Evolutionary conservation across 345 rosid species (phyloP), one percentile per base, ranked within the genome.

Genomic region (Lumnitzera racemosa): DNA sequence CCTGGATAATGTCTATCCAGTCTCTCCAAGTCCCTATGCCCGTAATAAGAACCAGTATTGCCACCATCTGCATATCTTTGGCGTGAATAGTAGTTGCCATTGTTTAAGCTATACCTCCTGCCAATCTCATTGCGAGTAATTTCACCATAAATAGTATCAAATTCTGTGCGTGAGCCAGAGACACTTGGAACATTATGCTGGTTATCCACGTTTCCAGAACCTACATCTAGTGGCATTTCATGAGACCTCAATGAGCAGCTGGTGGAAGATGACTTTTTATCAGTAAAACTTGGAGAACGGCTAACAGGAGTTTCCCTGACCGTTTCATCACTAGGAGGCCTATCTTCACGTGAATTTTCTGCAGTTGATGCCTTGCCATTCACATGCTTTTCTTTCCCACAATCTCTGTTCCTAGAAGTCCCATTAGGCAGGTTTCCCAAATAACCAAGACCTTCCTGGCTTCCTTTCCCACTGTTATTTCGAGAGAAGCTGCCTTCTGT

Each of bases 51-150:
- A n/a, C 15, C 55, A 29, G 61, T 12, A 43, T 49, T 60, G 55
- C 43, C 65, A 64, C 65, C 65, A 49, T 64, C 61, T 2, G 70
- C 59, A 51, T 49, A 53, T 58, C 79, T 70, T 53, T 47, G 69
- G 57, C 27, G 61, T 11, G 61, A 9, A 64, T 64, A 63, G 17
- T 73, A 69, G 23, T 56, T 67, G 9, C 50, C 62, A 46, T 24
- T 41, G 64, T 43, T 58, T 49, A 59, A 49, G 62, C 58, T 13
- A 24, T 65, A 73, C 23, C 69, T 72, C 41, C 70, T 74, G 56
- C 75, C 73, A 49, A 66, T 69, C 53, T 65, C 82, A 61, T 72
- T 80, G 5, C 65, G 55, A 47, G 68, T 53, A 54, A 59, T 68
- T 56, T 64, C 70, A 59, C 63, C 70, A 71, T 67, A 72, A 57